Evolutionary conservation across 495 filamentous ascomycete genomes (phyloP), one percentile per base, ranked within the genome.

Genomic region (Xylaria venustula): DNA sequence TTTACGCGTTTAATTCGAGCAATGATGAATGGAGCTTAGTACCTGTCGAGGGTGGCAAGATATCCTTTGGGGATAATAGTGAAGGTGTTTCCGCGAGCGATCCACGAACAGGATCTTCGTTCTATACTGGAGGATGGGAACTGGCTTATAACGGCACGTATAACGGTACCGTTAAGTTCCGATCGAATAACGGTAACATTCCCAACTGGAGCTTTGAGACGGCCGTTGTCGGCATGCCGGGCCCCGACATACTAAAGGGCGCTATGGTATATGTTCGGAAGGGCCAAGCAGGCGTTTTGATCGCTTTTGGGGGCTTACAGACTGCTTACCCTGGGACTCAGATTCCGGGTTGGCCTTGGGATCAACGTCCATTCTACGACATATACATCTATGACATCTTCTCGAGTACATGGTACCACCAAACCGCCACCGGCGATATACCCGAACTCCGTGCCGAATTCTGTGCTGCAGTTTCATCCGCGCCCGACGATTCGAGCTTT

Each of bases 331-430:
- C 4, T 1, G 61, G 61, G 25, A 45, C 26, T n/a, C 19, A 46
- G 11, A n/a, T 36, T 8, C 26, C 37, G 1, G 25, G 4, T 28
- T 52, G 45, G 26, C 9, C 20, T 26, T 58, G 54, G 52, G 53
- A 57, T 45, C 44, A 36, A 36, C 61, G 54, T 12, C 52, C 65
- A 17, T 73, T 75, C 63, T 64, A 48, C 25, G 67, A 67, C 9
- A 83, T 85, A 19, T 77, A 77, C 50, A 58, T 85, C 14, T 85
- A 79, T 63, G 81, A 86, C 63, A 72, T 85, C 23, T 61, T 69
- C 25, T 79, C 70, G 23, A 73, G 73, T 1, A 79, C 76, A 58
- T 87, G 83, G 83, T 86, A 86, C 54, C 67, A 60, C 1, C 83
- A 85, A 62, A 77, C 67, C 1, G 78, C 82, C 1, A 74, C 71